A percentile compares a stretch with the other conserved stretches of the same genome.
Conservation (phyloP, 306 rosid species). For the Argentina anserina region DNA sequence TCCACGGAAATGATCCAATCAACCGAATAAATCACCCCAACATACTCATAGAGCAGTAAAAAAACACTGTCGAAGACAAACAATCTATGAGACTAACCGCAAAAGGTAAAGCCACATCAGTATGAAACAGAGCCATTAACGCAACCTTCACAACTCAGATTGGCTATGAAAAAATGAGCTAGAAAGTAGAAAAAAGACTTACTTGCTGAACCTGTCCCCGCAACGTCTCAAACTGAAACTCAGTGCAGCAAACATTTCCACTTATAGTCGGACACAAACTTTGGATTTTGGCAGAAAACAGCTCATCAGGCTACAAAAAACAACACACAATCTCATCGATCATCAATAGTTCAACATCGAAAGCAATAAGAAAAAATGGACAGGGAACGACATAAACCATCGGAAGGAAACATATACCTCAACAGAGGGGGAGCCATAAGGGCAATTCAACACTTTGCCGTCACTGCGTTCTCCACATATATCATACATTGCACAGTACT, state of each 20-base stretch:
- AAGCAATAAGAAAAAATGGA: not conserved
- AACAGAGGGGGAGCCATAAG: slow-evolving; percentile 72
- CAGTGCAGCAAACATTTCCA: slow-evolving; percentile 88
- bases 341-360: slow-evolving; percentile 2
- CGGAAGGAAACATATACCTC: slow-evolving; percentile 38
- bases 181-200: slow-evolving; percentile 18
- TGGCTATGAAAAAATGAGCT: not conserved
- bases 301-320: slow-evolving; percentile 68
- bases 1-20: not conserved
- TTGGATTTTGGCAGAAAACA: slow-evolving; percentile 86
- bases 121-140: not conserved
- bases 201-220: slow-evolving; percentile 90
- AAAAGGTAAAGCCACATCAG: not conserved
- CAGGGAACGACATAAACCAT: not conserved
- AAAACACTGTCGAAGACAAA: not conserved
- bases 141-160: not conserved
- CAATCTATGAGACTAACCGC: not conserved
- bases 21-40: not conserved
- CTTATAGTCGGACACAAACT: slow-evolving; percentile 79
- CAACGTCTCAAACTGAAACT: slow-evolving; percentile 72
- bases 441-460: slow-evolving; percentile 86
- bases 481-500: slow-evolving; percentile 94
- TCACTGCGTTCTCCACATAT: slow-evolving; percentile 85
- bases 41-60: not conserved
- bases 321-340: slow-evolving; percentile 11